Evolutionary conservation across 2,329 filamentous ascomycete genomes (phyloP).

Genomic region (Fusarium pininemorale): DNA sequence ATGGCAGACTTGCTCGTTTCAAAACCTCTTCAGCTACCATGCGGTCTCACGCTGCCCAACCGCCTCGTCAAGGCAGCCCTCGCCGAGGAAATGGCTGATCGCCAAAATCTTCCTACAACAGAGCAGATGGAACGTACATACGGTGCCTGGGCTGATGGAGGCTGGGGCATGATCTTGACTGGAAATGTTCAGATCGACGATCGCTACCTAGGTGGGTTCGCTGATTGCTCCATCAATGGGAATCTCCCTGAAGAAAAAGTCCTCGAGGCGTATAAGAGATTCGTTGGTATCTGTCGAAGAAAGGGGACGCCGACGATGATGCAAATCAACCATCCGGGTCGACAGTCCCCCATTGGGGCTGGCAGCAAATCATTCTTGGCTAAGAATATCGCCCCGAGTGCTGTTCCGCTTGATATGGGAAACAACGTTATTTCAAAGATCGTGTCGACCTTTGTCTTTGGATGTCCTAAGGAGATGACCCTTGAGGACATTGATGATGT

Average conservation of each 20-base stretch:
- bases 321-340: constrained; percentile 59
- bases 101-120: constrained; percentile 53
- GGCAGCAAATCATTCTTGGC: constrained; percentile 49
- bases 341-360: constrained; percentile 53
- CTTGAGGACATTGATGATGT: constrained; percentile 62
- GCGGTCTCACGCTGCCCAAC: constrained; percentile 65
- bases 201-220: constrained; percentile 47
- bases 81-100: constrained; percentile 55
- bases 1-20: constrained; percentile 28
- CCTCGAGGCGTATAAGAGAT: constrained; percentile 51
- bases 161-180: constrained; percentile 64
- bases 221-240: constrained; percentile 48
- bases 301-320: constrained; percentile 52
- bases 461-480: constrained; percentile 66
- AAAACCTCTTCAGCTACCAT: constrained; percentile 60
- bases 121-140: constrained; percentile 57
- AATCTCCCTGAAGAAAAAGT: constrained; percentile 37
- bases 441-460: constrained; percentile 52
- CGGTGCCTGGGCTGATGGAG: constrained; percentile 60
- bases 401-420: constrained; percentile 55
- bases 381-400: constrained; percentile 55
- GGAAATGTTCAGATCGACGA: constrained; percentile 58
- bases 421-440: constrained; percentile 47
- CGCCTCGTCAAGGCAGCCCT: constrained; percentile 63
- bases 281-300: constrained; percentile 45